Evolutionary conservation across 306 rosid species (phyloP).

Genomic region (Rosa rugosa): DNA sequence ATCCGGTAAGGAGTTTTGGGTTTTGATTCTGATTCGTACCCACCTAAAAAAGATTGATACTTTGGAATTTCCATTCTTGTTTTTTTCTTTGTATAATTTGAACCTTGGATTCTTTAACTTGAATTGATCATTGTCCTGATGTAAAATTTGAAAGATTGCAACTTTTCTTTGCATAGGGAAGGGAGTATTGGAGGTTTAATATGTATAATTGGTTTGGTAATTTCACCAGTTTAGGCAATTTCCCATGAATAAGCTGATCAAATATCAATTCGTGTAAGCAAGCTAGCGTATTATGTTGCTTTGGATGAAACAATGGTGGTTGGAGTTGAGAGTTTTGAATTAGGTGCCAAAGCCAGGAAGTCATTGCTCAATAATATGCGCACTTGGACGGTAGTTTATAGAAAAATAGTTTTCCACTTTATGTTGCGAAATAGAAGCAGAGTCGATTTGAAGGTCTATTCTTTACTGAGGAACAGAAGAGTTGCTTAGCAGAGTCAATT

Average conservation of each 20-base stretch:
- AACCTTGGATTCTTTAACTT: background rate
- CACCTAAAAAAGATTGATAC: background rate
- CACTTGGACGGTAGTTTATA: background rate
- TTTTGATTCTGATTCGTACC: background rate
- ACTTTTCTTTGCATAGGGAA: background rate
- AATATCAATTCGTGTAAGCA: background rate
- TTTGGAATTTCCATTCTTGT: background rate
- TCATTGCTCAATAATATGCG: background rate
- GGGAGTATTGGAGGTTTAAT: background rate
- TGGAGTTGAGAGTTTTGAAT: background rate
- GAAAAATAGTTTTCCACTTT: background rate
- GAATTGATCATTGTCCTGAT: background rate
- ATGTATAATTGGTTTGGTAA: background rate
- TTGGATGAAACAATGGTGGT: background rate
- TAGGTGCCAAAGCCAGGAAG: background rate
- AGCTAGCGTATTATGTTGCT: background rate
- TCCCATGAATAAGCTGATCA: background rate
- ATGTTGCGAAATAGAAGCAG: background rate
- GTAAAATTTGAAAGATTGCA: background rate
- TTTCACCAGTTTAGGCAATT: background rate
- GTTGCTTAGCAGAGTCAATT: background rate
- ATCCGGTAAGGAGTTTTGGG: background rate
- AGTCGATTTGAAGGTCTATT: background rate
- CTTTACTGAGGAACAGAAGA: no score
- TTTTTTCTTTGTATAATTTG: background rate